Conservation (phyloP, 2,329 filamentous ascomycete genomes). For the Blastomyces emzantsi region DNA sequence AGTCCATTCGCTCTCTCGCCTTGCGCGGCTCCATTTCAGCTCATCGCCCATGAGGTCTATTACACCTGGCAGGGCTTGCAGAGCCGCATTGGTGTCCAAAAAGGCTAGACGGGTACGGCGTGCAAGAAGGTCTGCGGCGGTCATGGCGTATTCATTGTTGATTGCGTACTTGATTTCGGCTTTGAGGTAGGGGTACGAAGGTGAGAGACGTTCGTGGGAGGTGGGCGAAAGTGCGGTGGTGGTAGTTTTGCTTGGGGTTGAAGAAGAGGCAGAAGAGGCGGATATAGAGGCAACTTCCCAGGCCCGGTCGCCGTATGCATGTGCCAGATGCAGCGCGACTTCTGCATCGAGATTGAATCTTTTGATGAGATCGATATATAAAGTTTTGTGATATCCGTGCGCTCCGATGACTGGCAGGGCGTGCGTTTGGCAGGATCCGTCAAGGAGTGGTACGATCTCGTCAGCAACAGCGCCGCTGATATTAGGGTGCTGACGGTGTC, state of each 20-base stretch:
- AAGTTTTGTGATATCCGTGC: conserved; percentile 66
- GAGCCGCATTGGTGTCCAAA: conserved; percentile 68
- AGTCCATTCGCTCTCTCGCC: conserved; percentile 65
- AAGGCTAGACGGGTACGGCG: conserved; percentile 68
- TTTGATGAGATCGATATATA: conserved; percentile 78
- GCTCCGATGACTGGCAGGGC: conserved; percentile 61
- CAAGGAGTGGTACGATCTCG: conserved; percentile 54
- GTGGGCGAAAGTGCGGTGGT: conserved; percentile 65
- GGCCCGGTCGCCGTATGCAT: conserved; percentile 72
- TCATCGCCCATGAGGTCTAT: conserved; percentile 73
- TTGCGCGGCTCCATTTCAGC: conserved; percentile 57
- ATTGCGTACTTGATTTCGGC: conserved; percentile 73
- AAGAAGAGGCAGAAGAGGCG: conserved; percentile 57
- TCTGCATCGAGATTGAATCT: conserved; percentile 75
- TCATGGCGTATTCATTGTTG: conserved; percentile 70
- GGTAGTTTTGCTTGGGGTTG: conserved; percentile 48
- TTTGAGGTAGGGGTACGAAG: conserved; percentile 70
- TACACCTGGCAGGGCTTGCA: conserved; percentile 64
- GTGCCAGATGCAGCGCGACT: conserved; percentile 67
- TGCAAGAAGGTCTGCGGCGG: conserved; percentile 67
- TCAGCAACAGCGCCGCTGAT: conserved; percentile 59
- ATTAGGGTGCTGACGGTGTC: conserved; percentile 48
- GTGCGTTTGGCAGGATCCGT: conserved; percentile 63
- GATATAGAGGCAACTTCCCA: conserved; percentile 70
- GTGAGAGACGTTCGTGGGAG: conserved; percentile 62